Evolutionary conservation across 441 rosid genomes (phyloP).

Genomic region (Aquilaria agallochum): DNA sequence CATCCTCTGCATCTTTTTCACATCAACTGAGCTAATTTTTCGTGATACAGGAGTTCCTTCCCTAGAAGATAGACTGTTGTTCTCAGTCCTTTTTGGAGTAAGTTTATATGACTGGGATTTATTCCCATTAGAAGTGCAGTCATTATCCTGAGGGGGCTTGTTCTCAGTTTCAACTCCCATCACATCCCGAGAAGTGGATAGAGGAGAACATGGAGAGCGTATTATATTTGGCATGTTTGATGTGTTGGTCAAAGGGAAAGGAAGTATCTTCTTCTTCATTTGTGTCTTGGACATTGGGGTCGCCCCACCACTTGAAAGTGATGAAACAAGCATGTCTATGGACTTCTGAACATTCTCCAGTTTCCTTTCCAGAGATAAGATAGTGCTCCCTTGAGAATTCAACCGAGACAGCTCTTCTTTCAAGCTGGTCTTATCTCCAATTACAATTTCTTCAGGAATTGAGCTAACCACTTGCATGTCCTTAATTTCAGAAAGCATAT

Average conservation of each 20-base stretch:
- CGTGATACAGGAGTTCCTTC: slow-evolving; percentile 55
- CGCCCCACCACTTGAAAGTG: slow-evolving; percentile 48
- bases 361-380: slow-evolving; percentile 71
- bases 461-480: slow-evolving; percentile 62
- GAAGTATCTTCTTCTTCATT: slow-evolving; percentile 61
- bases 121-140: slow-evolving; percentile 19
- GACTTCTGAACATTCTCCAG: slow-evolving; percentile 87
- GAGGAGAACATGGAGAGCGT: slow-evolving; percentile 78
- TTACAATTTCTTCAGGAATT: slow-evolving; percentile 44
- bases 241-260: slow-evolving; percentile 67
- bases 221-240: slow-evolving; percentile 77
- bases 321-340: slow-evolving; percentile 67
- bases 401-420: slow-evolving; percentile 77
- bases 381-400: slow-evolving; percentile 60
- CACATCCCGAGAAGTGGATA: slow-evolving; percentile 46
- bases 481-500: slow-evolving; percentile 78
- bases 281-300: slow-evolving; percentile 55
- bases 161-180: slow-evolving; percentile 62
- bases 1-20: slow-evolving; percentile 88
- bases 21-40: slow-evolving; percentile 70
- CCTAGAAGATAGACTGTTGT: slow-evolving; percentile 35
- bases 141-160: slow-evolving; percentile 56
- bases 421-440: slow-evolving; percentile 51
- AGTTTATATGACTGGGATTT: slow-evolving; percentile 22
- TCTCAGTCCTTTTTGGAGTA: slow-evolving; percentile 40